Evolutionary conservation across 2,329 filamentous ascomycete genomes (phyloP), one percentile per base, ranked within the genome.

Genomic region (Phialophora expanda): DNA sequence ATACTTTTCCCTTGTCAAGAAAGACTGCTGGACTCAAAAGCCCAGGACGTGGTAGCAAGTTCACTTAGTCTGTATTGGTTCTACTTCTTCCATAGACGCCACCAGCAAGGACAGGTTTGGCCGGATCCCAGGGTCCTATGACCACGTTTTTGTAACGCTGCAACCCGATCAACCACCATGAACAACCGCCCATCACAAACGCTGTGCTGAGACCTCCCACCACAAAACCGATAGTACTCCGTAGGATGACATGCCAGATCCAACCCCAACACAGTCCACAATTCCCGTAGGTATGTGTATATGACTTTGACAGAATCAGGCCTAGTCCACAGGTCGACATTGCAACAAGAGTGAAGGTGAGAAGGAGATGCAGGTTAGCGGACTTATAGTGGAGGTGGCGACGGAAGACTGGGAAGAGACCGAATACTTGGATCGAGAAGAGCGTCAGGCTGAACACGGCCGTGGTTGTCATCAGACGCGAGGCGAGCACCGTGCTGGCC

Each of bases 131-230:
- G 1, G 95, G 95, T 51, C 95, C 95, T 75, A 93, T 92, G 71
- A 99, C 97, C 79, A 98, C 95, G 77, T 98, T 98, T 83, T 99
- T 99, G 80, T 98, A 99, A 80, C 96, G 94, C 79, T 99, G 95
- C 77, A 99, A 78, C 8, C 93, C 91, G 74, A 99, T 98, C 69
- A 99, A 80, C 93, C 95, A 98, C 94, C 93, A 98, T 76, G 92
- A 96, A 77, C 93, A 97, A 12, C 93, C 90, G 1, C 94, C 95
- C 87, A 97, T 96, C 1, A 88, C 89, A 61, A 97, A 77, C 4
- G 89, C 87, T 0, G 90, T 89, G 24, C 92, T 82, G 9, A 94
- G 74, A n/a, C 88, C 86, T 4, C 92, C 92, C 5, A 96, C 81
- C 0, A 94, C 77, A 70, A 92, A 89, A 12, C 95, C 95, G 2